A percentile compares a stretch with the other conserved stretches of the same genome.
These are phyloP conservation scores for Neurospora intermedia DNA, from an alignment of 495 filamentous ascomycete genomes.

Conservation along the genomic window DNA sequence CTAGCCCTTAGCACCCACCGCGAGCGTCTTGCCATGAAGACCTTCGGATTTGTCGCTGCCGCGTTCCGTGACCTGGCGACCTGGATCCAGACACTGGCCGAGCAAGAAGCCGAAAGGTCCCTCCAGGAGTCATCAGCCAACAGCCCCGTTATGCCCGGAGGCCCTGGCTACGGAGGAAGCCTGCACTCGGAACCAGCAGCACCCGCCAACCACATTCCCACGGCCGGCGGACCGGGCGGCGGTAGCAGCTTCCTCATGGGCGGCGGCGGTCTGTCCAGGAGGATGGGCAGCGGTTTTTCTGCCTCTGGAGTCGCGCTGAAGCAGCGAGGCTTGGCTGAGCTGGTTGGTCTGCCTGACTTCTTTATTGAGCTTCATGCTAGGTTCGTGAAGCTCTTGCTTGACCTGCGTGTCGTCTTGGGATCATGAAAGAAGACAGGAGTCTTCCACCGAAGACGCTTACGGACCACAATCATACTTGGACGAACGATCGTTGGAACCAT, in stretches of 20 bases:
- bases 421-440: slow-evolving; percentile 18
- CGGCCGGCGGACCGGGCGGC: slow-evolving; percentile 1
- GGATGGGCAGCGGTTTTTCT: slow-evolving; percentile 26
- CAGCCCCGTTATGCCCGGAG: slow-evolving; percentile 17
- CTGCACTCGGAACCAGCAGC: slow-evolving; percentile 14
- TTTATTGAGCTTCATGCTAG: slow-evolving; percentile 77
- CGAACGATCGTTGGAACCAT: background rate
- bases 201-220: slow-evolving; percentile 1
- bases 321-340: slow-evolving; percentile 69
- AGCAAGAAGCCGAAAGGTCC: slow-evolving; percentile 47
- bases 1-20: slow-evolving; percentile 67
- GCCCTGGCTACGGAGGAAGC: slow-evolving; percentile 20
- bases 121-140: slow-evolving; percentile 27
- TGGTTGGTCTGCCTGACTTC: slow-evolving; percentile 76
- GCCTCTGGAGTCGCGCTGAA: slow-evolving; percentile 43
- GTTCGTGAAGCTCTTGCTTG: slow-evolving; percentile 65
- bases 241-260: slow-evolving; percentile 38
- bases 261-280: slow-evolving; percentile 26
- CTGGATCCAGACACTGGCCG: slow-evolving; percentile 52
- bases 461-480: background rate
- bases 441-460: background rate
- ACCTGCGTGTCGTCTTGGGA: slow-evolving; percentile 44
- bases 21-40: slow-evolving; percentile 61
- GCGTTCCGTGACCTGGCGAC: slow-evolving; percentile 69
- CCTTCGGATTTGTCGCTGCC: slow-evolving; percentile 60